These are phyloP conservation scores for Polytolypa hystricis DNA, from an alignment of 2,329 filamentous ascomycete species.

Conservation along the genomic window DNA sequence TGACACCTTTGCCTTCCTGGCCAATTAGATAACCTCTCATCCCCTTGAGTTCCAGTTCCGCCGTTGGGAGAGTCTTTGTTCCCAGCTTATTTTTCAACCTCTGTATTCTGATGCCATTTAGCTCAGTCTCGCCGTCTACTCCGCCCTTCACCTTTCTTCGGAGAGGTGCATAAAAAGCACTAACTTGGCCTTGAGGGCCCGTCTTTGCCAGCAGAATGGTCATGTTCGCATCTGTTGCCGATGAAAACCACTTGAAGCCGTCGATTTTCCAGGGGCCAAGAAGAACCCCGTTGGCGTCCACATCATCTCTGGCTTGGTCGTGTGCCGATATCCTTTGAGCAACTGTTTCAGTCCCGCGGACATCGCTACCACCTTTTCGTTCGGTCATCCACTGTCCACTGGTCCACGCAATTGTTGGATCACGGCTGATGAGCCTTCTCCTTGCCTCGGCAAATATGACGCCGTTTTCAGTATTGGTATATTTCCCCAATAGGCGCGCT, in stretches of 20 bases:
- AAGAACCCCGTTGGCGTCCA: constrained; percentile 21
- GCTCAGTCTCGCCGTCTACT: constrained; percentile 23
- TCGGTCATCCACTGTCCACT: constrained; percentile 73
- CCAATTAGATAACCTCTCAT: constrained; percentile 58
- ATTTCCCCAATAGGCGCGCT: constrained; percentile 15
- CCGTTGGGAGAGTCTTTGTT: constrained; percentile 58
- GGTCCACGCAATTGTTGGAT: constrained; percentile 46
- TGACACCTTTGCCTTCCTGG: constrained; percentile 52
- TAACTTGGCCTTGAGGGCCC: constrained; percentile 37
- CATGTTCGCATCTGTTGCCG: constrained; percentile 54
- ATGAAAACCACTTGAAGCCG: constrained; percentile 61
- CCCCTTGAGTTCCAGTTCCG: constrained; percentile 55
- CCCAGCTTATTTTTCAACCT: constrained; percentile 64
- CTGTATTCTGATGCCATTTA: constrained; percentile 58
- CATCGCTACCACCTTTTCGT: constrained; percentile 56
- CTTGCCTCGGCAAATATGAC: constrained; percentile 13
- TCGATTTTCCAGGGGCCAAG: constrained; percentile 50
- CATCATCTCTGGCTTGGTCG: constrained; percentile 16
- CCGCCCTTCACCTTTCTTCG: constrained; percentile 25
- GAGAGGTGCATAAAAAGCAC: constrained; percentile 55
- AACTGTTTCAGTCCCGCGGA: constrained; percentile 55
- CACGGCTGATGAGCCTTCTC: constrained; percentile 39
- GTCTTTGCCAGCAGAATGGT: constrained; percentile 53
- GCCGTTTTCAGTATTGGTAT: constrained; percentile 14
- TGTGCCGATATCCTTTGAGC: constrained; percentile 30